phyloP scores from a whole-genome alignment of 2,329 filamentous ascomycete genomes.

The Hawksworthiomyces lignivorus region DNA sequence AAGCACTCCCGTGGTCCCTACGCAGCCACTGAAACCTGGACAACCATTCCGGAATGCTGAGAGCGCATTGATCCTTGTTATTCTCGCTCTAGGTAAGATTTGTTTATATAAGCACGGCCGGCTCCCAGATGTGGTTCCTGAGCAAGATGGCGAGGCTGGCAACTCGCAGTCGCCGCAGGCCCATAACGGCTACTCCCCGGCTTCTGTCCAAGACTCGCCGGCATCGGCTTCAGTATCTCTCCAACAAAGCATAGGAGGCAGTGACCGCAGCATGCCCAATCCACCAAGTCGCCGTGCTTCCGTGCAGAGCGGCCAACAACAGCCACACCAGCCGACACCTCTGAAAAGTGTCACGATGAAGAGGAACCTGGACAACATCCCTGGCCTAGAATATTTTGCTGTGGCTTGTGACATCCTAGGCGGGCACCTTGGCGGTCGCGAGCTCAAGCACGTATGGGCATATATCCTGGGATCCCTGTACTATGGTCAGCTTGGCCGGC shows the following conservation, averaged over 20 bases:
- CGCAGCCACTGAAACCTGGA: constrained; percentile 30
- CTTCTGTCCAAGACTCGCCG: constrained; percentile 49
- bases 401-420: constrained; percentile 82
- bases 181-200: constrained; percentile 30
- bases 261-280: constrained; percentile 41
- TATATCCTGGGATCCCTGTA: constrained; percentile 81
- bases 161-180: constrained; percentile 28
- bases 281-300: constrained; percentile 45
- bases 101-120: constrained; percentile 46
- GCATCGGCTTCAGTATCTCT: constrained; percentile 27
- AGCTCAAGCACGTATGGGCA: constrained; percentile 77
- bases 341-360: constrained; percentile 17
- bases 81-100: constrained; percentile 82
- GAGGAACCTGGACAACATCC: constrained; percentile 74
- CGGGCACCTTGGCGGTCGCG: constrained; percentile 68
- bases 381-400: constrained; percentile 83
- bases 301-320: constrained; percentile 30
- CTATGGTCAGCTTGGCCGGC: constrained; percentile 76
- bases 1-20: constrained; percentile 6
- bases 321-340: background rate
- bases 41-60: constrained; percentile 60
- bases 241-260: background rate
- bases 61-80: constrained; percentile 73
- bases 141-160: constrained; percentile 26
- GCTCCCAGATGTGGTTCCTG: constrained; percentile 52